These are phyloP conservation scores for Pelargonium nanum DNA, from an alignment of 345 rosid genomes.

Conservation along the genomic window DNA sequence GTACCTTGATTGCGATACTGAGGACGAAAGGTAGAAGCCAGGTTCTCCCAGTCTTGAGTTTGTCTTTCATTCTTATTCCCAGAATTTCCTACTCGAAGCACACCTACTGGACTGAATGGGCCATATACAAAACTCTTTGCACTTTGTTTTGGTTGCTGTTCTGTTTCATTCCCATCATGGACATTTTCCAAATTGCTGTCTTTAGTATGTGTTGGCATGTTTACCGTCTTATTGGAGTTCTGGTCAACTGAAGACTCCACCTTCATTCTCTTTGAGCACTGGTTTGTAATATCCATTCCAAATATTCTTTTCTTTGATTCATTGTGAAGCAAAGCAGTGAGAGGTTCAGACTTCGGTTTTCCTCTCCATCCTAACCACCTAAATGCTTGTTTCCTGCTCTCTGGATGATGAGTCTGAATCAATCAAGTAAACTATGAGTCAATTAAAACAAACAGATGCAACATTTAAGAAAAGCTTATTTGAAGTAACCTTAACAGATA, in stretches of 20 bases:
- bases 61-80: slow-evolving; percentile 20
- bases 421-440: slow-evolving; percentile 9
- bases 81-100: slow-evolving; percentile 8
- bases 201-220: slow-evolving; percentile 14
- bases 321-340: slow-evolving; percentile 15
- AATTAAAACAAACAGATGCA: not conserved
- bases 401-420: slow-evolving; percentile 56
- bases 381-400: slow-evolving; percentile 60
- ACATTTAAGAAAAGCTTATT: not conserved
- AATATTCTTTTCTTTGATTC: slow-evolving; percentile 50
- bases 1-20: slow-evolving; percentile 62
- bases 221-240: slow-evolving; percentile 22
- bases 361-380: slow-evolving; percentile 67
- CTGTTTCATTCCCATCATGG: slow-evolving; percentile 11
- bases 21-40: slow-evolving; percentile 42
- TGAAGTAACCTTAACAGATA: not conserved
- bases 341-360: slow-evolving; percentile 14
- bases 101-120: slow-evolving; percentile 37
- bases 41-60: slow-evolving; percentile 34
- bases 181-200: slow-evolving; percentile 14
- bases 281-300: slow-evolving; percentile 55
- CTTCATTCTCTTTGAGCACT: slow-evolving; percentile 32
- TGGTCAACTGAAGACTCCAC: slow-evolving; percentile 17
- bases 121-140: slow-evolving; percentile 40
- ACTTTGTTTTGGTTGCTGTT: slow-evolving; percentile 19